Base-by-base conservation (phyloP, 495 filamentous ascomycete genomes). In the Lasiosphaeria hispida region DNA sequence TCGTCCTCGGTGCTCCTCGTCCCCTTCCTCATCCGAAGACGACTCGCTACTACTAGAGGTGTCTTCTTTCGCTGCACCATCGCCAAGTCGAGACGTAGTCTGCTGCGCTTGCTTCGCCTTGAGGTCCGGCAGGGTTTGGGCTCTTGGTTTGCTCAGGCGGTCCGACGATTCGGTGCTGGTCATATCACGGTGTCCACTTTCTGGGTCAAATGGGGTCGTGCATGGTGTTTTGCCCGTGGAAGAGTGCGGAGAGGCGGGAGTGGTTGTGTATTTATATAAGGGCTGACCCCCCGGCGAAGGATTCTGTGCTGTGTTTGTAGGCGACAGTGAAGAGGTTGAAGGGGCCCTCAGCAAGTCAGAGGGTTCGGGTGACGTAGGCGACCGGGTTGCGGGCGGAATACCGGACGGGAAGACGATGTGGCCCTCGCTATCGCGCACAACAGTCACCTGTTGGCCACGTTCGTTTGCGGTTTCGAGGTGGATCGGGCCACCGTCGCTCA, bases 321-420 rank as follows among this genome's bases (percentile, higher is more conserved):
- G 70, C 76, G 36, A 91, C 76, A 43, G 69, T 69, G 63, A 91
- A 80, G 18, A 67, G 67, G 18, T 72, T 61, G 53, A 65, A 78
- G 7, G 50, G 63, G 14, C 71, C 63, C 38, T 71, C 43, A 23
- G 47, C 52, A 1, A 7, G 42, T 36, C 40, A 42, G 30, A 49
- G 39, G 61, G 59, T 9, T 44, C 37, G 8, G 61, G 60, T 9
- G 63, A 49, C 0, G 55, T 60, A 6, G 72, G 72, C 7, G 64
- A 58, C n/a, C 67, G 47, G 10, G 72, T 69, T 7, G 63, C 55
- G 1, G 69, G 72, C 10, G 75, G 75, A 1, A 77, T 65, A 23
- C 71, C 68, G 51, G 61, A 60, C 4, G 75, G 75, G 60, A 70
- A 76, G 18, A 66, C 62, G 23, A 72, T 57, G 42, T 69, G 58